Evolutionary conservation across 768 basidiomycete genomes (phyloP).

Genomic region (Boletus eberwhitei): DNA sequence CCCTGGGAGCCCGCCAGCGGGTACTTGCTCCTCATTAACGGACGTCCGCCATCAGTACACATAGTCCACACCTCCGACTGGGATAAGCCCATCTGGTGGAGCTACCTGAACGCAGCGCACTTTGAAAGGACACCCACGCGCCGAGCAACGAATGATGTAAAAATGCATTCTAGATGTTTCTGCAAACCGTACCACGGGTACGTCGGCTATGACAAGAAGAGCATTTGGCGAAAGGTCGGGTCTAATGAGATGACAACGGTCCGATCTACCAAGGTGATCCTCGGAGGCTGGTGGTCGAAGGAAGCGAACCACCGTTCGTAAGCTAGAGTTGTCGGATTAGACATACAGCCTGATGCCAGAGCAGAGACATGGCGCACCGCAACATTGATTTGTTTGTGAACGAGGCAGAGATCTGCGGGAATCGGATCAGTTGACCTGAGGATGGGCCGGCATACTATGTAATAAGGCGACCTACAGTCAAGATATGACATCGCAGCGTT

Average conservation of each 20-base stretch:
- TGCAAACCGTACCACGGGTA: conserved; percentile 4
- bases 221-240: neutral
- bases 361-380: conserved; percentile 21
- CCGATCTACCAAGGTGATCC: conserved; percentile 33
- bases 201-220: conserved; percentile 9
- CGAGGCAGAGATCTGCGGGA: conserved; percentile 29
- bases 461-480: conserved; percentile 60
- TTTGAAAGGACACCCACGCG: neutral
- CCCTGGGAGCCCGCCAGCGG: neutral
- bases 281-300: conserved; percentile 24
- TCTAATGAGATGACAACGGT: neutral
- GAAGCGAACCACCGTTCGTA: conserved; percentile 30
- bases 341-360: neutral
- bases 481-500: conserved; percentile 91
- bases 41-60: neutral
- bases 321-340: conserved; percentile 20
- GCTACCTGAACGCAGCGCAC: neutral
- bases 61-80: neutral
- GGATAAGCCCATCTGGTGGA: neutral
- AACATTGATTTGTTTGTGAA: conserved; percentile 32
- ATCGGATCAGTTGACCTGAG: neutral
- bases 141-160: neutral
- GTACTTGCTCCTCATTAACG: neutral
- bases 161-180: conserved; percentile 7
- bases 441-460: neutral